phyloP scores from a whole-genome alignment of 768 basidiomycete species.

The Pleurotus sapidus region DNA sequence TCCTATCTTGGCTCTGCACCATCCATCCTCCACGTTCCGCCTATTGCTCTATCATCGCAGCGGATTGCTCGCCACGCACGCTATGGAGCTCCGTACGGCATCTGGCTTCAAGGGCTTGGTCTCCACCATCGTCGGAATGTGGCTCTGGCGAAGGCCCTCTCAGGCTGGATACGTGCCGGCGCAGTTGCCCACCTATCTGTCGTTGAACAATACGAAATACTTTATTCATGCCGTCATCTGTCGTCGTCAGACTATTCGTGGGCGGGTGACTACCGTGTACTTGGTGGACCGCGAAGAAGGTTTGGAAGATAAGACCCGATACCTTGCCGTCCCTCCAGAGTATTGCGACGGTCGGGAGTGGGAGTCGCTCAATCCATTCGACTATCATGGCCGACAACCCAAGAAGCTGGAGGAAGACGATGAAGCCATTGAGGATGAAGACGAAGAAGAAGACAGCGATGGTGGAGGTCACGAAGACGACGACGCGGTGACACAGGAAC shows the following conservation, averaged over 20 bases:
- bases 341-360: not conserved
- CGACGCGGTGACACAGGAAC: too few relatives aligned
- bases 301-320: too few relatives aligned
- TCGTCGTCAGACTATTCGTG: constrained; percentile 1
- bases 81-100: not conserved
- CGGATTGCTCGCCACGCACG: constrained; percentile 1
- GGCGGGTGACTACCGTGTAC: constrained; percentile 6
- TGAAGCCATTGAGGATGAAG: too few relatives aligned
- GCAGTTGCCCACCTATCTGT: not conserved
- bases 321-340: not conserved
- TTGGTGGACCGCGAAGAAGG: too few relatives aligned
- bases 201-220: too few relatives aligned
- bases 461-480: too few relatives aligned
- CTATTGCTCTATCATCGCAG: constrained; percentile 6
- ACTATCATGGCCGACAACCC: not conserved
- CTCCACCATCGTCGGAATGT: not conserved
- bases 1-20: constrained; percentile 3
- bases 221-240: too few relatives aligned
- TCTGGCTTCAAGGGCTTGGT: constrained; percentile 6
- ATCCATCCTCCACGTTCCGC: not conserved
- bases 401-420: too few relatives aligned
- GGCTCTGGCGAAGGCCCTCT: not conserved
- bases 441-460: too few relatives aligned
- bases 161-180: not conserved
- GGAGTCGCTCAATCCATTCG: not conserved